Evolutionary conservation across 768 basidiomycete genomes (phyloP).

Genomic region (Kwoniella sp.): DNA sequence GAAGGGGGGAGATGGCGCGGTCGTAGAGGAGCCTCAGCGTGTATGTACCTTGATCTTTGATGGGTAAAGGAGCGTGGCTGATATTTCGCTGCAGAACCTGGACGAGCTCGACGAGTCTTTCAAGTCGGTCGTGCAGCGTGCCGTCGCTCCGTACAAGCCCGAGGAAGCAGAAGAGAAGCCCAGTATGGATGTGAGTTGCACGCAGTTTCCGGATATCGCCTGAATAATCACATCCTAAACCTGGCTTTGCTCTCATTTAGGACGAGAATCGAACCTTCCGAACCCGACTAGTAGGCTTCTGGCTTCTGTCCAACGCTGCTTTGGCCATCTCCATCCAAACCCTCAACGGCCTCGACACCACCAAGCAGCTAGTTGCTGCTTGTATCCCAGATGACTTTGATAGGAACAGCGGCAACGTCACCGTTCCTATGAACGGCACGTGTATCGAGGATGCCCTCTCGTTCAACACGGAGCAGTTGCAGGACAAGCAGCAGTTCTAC

Average conservation of each 20-base stretch:
- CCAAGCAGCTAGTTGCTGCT: constrained; percentile 34
- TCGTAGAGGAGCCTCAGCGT: constrained; percentile 82
- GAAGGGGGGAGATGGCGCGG: constrained; percentile 68
- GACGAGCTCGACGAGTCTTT: constrained; percentile 86
- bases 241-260: constrained; percentile 15
- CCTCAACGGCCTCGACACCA: constrained; percentile 50
- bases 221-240: neutral
- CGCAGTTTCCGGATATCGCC: neutral
- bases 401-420: constrained; percentile 29
- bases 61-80: neutral
- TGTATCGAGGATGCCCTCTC: constrained; percentile 43
- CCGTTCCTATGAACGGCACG: constrained; percentile 44
- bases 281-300: constrained; percentile 50
- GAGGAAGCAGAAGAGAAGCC: constrained; percentile 31
- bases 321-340: constrained; percentile 50
- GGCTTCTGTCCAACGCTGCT: constrained; percentile 53
- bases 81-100: constrained; percentile 19
- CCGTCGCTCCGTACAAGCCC: constrained; percentile 42
- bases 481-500: constrained; percentile 48
- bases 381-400: constrained; percentile 39
- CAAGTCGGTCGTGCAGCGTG: constrained; percentile 71
- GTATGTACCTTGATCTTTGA: constrained; percentile 56
- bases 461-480: constrained; percentile 31
- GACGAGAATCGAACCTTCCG: constrained; percentile 54
- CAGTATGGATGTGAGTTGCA: constrained; percentile 46